A percentile compares a stretch with the other conserved stretches of the same genome.
These are phyloP conservation scores for Dictyostelium intermedium DNA, from an alignment of 78 protist species.

Conservation along the genomic window DNA sequence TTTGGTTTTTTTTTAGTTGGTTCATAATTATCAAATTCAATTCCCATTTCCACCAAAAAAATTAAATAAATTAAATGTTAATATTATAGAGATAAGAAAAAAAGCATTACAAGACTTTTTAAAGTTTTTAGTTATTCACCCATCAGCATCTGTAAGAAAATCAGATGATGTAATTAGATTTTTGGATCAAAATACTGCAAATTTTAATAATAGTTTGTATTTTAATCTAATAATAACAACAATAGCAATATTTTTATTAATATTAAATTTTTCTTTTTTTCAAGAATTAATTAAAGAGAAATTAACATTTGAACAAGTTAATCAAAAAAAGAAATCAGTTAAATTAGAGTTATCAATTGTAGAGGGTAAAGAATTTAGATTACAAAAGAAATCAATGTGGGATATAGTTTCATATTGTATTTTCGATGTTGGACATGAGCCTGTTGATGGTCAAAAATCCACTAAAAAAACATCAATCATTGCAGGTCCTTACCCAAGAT, in stretches of 20 bases:
- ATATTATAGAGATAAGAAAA: conserved; percentile 34
- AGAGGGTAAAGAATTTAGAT: conserved; percentile 47
- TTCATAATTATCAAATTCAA: conserved; percentile 56
- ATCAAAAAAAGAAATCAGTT: conserved; percentile 6
- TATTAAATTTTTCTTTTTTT: background rate
- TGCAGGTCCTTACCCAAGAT: conserved; percentile 47
- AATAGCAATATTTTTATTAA: no score
- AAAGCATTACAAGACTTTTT: conserved; percentile 40
- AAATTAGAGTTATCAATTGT: conserved; percentile 29
- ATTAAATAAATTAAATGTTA: conserved; percentile 30
- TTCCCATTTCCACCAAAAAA: conserved; percentile 67
- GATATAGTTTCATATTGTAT: conserved; percentile 45
- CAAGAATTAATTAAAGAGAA: conserved; percentile 40
- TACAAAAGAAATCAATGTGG: conserved; percentile 36
- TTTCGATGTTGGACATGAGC: conserved; percentile 26
- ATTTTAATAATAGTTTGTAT: conserved; percentile 47
- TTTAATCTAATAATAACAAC: no score
- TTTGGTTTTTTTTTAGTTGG: conserved; percentile 33
- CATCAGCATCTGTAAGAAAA: conserved; percentile 10
- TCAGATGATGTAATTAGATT: conserved; percentile 51
- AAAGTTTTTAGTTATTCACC: conserved; percentile 7
- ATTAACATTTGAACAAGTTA: conserved; percentile 47
- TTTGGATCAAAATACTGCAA: conserved; percentile 33
- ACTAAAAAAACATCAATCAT: background rate
- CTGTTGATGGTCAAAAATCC: background rate